A percentile compares a stretch with the other conserved stretches of the same genome.
phyloP scores from a whole-genome alignment of 2,329 filamentous ascomycete species.

The Passalora sequoiae region DNA sequence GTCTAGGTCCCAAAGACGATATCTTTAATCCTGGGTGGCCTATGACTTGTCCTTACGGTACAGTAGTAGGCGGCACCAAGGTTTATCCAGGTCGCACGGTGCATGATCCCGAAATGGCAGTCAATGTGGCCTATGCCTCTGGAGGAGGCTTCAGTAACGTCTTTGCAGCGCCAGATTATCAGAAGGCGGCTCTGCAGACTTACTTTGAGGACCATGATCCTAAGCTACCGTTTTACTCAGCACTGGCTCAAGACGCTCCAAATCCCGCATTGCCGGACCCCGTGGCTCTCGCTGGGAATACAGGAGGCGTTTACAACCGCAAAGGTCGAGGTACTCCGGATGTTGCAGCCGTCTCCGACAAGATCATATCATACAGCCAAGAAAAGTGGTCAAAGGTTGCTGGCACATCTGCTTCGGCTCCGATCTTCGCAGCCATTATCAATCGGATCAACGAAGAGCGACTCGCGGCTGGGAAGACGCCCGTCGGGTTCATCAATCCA shows the following conservation, averaged over 20 bases:
- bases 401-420: slow-evolving; percentile 25
- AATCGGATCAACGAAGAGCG: slow-evolving; percentile 28
- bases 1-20: slow-evolving; percentile 37
- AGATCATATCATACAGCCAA: slow-evolving; percentile 28
- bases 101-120: slow-evolving; percentile 33
- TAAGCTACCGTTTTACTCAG: too few relatives aligned
- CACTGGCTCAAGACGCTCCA: slow-evolving; percentile 37
- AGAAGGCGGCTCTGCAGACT: slow-evolving; percentile 19
- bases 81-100: slow-evolving; percentile 37
- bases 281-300: too few relatives aligned
- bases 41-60: slow-evolving; percentile 46
- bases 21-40: slow-evolving; percentile 43
- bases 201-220: slow-evolving; percentile 27
- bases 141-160: slow-evolving; percentile 42
- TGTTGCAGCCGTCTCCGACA: slow-evolving; percentile 23
- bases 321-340: slow-evolving; percentile 47
- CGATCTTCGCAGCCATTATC: slow-evolving; percentile 28
- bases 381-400: slow-evolving; percentile 22
- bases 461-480: slow-evolving; percentile 20
- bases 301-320: slow-evolving; percentile 45
- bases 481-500: slow-evolving; percentile 33
- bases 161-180: slow-evolving; percentile 32
- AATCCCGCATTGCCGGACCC: too few relatives aligned
- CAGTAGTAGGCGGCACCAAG: slow-evolving; percentile 48
- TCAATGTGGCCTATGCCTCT: slow-evolving; percentile 34